phyloP scores from a whole-genome alignment of 202 grass and related monocot species.

The Panicum hallii region DNA sequence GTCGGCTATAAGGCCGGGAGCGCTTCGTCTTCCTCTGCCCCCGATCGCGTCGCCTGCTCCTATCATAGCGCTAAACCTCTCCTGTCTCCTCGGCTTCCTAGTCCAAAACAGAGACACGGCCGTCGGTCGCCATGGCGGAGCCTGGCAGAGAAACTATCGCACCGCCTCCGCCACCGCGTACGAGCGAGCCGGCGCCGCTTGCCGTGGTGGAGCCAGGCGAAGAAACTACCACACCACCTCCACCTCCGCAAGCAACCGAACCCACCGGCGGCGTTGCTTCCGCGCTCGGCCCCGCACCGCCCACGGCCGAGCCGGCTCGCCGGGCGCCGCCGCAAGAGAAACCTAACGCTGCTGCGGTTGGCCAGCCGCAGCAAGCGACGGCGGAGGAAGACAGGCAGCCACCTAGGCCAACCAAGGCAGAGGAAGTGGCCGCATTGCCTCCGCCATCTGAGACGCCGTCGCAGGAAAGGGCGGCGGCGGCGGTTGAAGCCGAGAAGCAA shows the following conservation, averaged over 20 bases:
- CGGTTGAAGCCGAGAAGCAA: conserved; percentile 6
- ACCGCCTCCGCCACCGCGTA: background rate
- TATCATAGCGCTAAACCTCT: no score
- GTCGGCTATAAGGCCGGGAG: conserved; percentile 9
- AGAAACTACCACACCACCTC: background rate
- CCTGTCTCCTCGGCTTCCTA: background rate
- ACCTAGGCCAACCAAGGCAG: background rate
- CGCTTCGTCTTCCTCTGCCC: background rate
- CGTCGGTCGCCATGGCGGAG: background rate
- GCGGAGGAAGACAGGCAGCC: background rate
- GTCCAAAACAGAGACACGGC: background rate
- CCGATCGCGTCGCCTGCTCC: background rate
- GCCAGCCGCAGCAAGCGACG: background rate
- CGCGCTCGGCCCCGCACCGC: background rate
- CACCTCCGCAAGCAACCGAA: no score
- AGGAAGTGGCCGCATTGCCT: background rate
- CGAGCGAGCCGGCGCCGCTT: no score
- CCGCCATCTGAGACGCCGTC: background rate
- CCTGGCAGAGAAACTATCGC: background rate
- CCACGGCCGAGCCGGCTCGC: background rate
- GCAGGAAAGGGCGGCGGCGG: background rate
- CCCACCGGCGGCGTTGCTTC: background rate
- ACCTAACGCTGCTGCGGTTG: background rate
- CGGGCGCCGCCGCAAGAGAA: no score
- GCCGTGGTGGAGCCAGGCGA: background rate